Percentiles rank a stretch among this genome's conserved stretches.
Conservation (phyloP, 208 protist genomes). For the Crithidia acanthocephali region DNA sequence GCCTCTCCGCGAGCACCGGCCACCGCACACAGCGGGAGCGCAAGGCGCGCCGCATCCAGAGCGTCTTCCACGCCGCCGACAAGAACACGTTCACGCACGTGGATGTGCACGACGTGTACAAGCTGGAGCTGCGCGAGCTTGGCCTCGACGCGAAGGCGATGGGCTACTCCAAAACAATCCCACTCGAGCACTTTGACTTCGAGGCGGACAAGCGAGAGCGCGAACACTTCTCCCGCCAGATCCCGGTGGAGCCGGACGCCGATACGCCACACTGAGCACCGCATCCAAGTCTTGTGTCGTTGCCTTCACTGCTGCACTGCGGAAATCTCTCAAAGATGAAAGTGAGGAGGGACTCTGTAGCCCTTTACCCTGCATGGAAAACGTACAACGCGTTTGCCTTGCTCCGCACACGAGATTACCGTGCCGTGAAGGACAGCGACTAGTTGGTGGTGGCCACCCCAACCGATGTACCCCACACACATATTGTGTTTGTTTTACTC, state of each 20-base stretch:
- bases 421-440: too few relatives aligned
- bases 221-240: slow-evolving; percentile 73
- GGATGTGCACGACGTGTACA: slow-evolving; percentile 75
- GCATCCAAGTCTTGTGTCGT: not conserved
- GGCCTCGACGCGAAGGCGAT: slow-evolving; percentile 70
- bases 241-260: slow-evolving; percentile 57
- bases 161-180: slow-evolving; percentile 79
- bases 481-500: too few relatives aligned
- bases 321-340: too few relatives aligned
- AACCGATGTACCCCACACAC: too few relatives aligned
- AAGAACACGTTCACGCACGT: slow-evolving; percentile 60
- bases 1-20: slow-evolving; percentile 76
- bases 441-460: too few relatives aligned
- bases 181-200: slow-evolving; percentile 81
- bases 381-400: too few relatives aligned
- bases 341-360: too few relatives aligned
- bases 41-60: slow-evolving; percentile 22
- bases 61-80: slow-evolving; percentile 32
- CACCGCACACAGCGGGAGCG: slow-evolving; percentile 37
- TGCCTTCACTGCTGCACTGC: too few relatives aligned
- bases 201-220: slow-evolving; percentile 64
- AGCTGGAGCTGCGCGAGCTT: slow-evolving; percentile 77
- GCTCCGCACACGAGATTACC: too few relatives aligned
- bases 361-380: too few relatives aligned
- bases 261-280: slow-evolving; percentile 25